Evolutionary conservation across 306 rosid genomes (phyloP).

Genomic region (Quercus glauca): DNA sequence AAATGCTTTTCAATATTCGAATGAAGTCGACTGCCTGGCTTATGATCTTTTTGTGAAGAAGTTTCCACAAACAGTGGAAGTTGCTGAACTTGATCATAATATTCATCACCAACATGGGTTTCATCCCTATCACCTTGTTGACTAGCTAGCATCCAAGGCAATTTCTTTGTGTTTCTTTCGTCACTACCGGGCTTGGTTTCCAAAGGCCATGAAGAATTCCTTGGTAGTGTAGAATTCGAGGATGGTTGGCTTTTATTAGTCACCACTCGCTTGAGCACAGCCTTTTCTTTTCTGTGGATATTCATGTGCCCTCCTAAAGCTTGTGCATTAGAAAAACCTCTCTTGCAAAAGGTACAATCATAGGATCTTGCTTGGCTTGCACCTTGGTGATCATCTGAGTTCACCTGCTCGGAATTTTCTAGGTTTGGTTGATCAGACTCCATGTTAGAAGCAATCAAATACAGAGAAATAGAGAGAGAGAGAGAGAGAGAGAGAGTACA

Average conservation of each 20-base stretch:
- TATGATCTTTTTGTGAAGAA: conserved; percentile 14
- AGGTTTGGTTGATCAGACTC: conserved; percentile 26
- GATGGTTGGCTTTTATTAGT: conserved; percentile 4
- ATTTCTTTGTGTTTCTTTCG: background rate
- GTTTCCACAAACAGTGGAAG: conserved; percentile 50
- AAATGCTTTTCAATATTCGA: conserved; percentile 5
- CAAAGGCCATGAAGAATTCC: background rate
- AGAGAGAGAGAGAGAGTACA: background rate
- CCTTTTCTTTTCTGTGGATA: conserved; percentile 79
- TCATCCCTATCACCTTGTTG: background rate
- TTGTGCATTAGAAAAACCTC: conserved; percentile 92
- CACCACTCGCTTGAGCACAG: conserved; percentile 54
- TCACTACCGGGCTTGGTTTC: background rate
- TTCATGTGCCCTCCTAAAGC: conserved; percentile 96
- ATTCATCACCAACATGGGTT: conserved; percentile 5
- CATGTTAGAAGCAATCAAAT: background rate
- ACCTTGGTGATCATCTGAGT: conserved; percentile 27
- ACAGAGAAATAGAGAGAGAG: background rate
- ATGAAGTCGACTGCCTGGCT: conserved; percentile 6
- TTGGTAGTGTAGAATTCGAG: background rate
- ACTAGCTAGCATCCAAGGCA: background rate
- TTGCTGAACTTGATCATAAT: conserved; percentile 7
- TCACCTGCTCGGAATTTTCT: conserved; percentile 22
- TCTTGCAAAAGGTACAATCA: conserved; percentile 73
- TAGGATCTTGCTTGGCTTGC: conserved; percentile 43